Evolutionary conservation across 2,329 filamentous ascomycete genomes (phyloP).

Genomic region (Apiospora phragmitis): DNA sequence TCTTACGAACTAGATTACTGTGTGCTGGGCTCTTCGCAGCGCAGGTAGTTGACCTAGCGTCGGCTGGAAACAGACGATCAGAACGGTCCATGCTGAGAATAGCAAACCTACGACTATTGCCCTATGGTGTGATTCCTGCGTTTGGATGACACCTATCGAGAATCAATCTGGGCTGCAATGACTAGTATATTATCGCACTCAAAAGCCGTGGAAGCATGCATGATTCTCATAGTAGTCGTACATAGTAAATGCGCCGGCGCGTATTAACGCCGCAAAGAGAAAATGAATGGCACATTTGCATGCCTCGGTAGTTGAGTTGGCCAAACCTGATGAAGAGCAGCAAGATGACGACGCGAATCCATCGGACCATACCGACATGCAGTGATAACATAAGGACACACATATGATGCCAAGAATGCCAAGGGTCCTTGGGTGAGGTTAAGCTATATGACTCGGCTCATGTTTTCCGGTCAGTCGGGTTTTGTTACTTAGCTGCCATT

Average conservation of each 20-base stretch:
- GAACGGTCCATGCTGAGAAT: not conserved
- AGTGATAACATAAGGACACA: not conserved
- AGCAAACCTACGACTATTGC: not conserved
- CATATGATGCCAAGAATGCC: not conserved
- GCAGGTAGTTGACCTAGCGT: not conserved
- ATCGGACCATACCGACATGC: not conserved
- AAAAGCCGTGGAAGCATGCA: not conserved
- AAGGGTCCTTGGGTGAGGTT: not conserved
- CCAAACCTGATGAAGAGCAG: not conserved
- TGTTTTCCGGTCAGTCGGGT: conserved; percentile 3
- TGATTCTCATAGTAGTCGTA: not conserved
- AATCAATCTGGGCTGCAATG: not conserved
- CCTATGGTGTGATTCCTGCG: not conserved
- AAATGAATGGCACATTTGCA: not conserved
- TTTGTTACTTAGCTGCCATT: not conserved
- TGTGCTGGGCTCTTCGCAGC: not conserved
- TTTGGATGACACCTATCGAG: conserved; percentile 2
- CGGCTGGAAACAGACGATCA: not conserved
- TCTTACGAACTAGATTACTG: not conserved
- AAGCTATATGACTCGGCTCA: conserved; percentile 3
- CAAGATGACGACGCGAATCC: not conserved
- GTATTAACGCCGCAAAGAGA: not conserved
- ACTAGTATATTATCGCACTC: not conserved
- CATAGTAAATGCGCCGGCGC: not conserved
- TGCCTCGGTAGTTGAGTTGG: not conserved